These are phyloP conservation scores for Nemania sp. DNA, from an alignment of 2,329 filamentous ascomycete genomes.

Conservation along the genomic window DNA sequence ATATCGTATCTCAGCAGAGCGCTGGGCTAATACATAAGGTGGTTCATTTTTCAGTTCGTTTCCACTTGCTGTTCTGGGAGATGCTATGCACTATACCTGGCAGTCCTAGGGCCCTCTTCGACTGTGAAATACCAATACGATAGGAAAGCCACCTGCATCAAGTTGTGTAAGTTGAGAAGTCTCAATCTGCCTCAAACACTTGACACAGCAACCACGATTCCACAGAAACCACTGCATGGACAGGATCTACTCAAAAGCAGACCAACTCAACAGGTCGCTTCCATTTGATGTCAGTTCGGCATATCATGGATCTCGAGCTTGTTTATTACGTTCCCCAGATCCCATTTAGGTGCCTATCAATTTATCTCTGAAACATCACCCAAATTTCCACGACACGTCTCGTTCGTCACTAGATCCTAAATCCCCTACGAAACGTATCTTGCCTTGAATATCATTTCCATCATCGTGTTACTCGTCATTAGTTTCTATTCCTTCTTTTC, in stretches of 20 bases:
- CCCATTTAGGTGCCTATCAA: neutral
- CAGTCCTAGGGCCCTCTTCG: neutral
- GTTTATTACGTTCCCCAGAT: neutral
- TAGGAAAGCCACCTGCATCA: neutral
- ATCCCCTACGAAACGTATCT: slow-evolving; percentile 16
- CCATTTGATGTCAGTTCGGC: neutral
- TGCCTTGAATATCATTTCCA: neutral
- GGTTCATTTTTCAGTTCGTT: neutral
- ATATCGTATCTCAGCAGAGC: too few species aligned
- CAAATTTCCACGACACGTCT: neutral
- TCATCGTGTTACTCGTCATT: neutral
- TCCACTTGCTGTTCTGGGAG: neutral
- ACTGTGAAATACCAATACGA: neutral
- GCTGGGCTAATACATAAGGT: too few species aligned
- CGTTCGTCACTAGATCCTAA: neutral
- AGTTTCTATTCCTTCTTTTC: neutral
- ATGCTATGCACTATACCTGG: neutral
- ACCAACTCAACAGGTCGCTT: neutral
- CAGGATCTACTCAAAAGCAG: neutral
- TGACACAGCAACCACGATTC: slow-evolving; percentile 17
- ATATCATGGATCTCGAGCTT: neutral
- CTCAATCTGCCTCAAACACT: slow-evolving; percentile 12
- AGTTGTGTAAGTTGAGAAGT: slow-evolving; percentile 11
- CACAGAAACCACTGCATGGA: neutral
- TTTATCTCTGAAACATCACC: neutral